Conservation (phyloP, 2,329 filamentous ascomycete genomes). For the Aspergillus sp. region DNA sequence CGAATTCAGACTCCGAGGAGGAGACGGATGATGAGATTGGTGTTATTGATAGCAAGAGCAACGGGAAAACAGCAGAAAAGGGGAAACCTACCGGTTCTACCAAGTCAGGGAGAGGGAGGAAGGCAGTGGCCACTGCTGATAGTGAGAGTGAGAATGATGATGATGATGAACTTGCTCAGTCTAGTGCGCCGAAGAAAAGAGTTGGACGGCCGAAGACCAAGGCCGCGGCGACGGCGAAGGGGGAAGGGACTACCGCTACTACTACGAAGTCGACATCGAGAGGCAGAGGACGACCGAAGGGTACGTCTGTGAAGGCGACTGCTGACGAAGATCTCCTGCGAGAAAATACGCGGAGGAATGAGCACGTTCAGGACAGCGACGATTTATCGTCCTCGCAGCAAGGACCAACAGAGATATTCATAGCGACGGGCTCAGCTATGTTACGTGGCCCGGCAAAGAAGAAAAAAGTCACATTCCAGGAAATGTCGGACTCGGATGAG, state of each 20-base stretch:
- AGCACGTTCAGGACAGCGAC: constrained; percentile 2
- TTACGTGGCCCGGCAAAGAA: constrained; percentile 35
- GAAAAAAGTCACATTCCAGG: constrained; percentile 51
- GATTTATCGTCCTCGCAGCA: constrained; percentile 13
- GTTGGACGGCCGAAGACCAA: constrained; percentile 19
- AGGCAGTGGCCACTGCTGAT: constrained; percentile 4
- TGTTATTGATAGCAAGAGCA: constrained; percentile 14
- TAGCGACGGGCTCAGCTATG: constrained; percentile 30
- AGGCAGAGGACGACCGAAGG: constrained; percentile 33
- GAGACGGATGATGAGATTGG: constrained; percentile 29
- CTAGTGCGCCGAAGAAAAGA: constrained; percentile 23
- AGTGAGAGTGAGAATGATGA: constrained; percentile 24
- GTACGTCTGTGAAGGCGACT: constrained; percentile 18
- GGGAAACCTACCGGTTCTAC: constrained; percentile 12
- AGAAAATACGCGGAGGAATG: constrained; percentile 17
- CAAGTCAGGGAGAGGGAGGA: constrained; percentile 13
- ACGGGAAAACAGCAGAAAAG: constrained; percentile 8
- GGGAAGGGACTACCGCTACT: background rate
- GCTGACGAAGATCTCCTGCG: constrained; percentile 12
- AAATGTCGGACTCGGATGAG: constrained; percentile 43
- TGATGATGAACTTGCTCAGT: constrained; percentile 27
- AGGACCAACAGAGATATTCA: constrained; percentile 24
- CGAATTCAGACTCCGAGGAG: constrained; percentile 18
- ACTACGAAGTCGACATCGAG: constrained; percentile 20
- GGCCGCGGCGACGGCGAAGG: background rate